Percentiles rank a stretch among this genome's conserved stretches.
phyloP scores from a whole-genome alignment of 2,329 filamentous ascomycete species.

The Knufia petricola region DNA sequence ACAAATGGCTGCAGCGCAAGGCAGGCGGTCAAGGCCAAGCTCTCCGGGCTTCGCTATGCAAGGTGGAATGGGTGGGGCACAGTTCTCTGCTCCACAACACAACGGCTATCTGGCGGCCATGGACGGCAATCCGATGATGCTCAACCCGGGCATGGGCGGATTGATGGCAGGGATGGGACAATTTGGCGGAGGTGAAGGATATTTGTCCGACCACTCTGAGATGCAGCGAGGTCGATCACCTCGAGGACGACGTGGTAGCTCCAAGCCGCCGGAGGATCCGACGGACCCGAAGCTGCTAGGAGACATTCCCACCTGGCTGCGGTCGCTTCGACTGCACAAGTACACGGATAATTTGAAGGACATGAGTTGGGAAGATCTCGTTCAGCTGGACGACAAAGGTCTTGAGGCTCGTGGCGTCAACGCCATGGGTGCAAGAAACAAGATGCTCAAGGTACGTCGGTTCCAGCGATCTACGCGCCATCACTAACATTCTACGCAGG shows the following conservation, averaged over 20 bases:
- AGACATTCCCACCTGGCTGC: conserved; percentile 92
- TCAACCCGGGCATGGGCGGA: conserved; percentile 61
- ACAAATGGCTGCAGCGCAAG: conserved; percentile 46
- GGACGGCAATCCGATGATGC: conserved; percentile 59
- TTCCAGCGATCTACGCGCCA: background rate
- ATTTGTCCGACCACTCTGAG: conserved; percentile 88
- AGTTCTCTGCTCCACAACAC: conserved; percentile 80
- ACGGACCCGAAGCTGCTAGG: conserved; percentile 83
- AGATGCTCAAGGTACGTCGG: conserved; percentile 82
- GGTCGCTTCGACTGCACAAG: conserved; percentile 91
- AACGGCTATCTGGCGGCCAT: conserved; percentile 91
- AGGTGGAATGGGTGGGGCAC: conserved; percentile 24
- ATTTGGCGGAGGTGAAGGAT: conserved; percentile 66
- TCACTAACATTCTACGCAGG: conserved; percentile 39
- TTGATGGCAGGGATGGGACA: conserved; percentile 55
- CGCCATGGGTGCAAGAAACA: conserved; percentile 83
- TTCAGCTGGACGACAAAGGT: conserved; percentile 86
- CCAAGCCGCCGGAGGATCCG: conserved; percentile 94
- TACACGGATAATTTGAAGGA: conserved; percentile 98
- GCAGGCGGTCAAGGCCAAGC: conserved; percentile 72
- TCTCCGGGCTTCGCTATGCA: conserved; percentile 84
- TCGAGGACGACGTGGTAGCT: conserved; percentile 82
- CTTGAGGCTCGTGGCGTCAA: conserved; percentile 90
- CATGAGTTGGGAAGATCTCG: conserved; percentile 86
- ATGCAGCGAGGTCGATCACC: conserved; percentile 84